These are phyloP conservation scores for Syncephalastrum monosporum DNA, from an alignment of 371 early-diverging fungal species.

Conservation along the genomic window DNA sequence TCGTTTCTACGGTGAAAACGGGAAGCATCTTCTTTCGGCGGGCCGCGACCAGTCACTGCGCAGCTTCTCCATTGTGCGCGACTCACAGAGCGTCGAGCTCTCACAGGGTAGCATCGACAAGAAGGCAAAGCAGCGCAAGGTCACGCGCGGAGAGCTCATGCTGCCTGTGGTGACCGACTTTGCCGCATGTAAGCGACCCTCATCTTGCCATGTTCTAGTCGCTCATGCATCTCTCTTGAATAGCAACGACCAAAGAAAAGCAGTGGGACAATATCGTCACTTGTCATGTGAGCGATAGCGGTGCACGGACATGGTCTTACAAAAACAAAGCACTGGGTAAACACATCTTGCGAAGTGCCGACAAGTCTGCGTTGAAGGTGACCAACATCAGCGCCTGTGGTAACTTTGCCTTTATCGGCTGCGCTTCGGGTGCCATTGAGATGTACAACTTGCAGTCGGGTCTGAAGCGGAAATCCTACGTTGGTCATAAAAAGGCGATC, in stretches of 20 bases:
- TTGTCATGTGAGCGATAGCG: constrained; percentile 72
- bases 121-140: constrained; percentile 60
- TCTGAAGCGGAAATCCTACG: constrained; percentile 64
- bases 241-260: constrained; percentile 61
- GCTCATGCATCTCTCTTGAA: not conserved
- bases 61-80: constrained; percentile 79
- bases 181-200: constrained; percentile 49
- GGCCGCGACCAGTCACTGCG: constrained; percentile 86
- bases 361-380: constrained; percentile 45
- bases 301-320: constrained; percentile 82
- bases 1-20: constrained; percentile 72
- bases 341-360: constrained; percentile 61
- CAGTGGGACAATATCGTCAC: constrained; percentile 93
- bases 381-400: constrained; percentile 87
- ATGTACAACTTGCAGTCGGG: constrained; percentile 97
- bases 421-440: constrained; percentile 74
- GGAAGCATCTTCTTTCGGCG: constrained; percentile 70
- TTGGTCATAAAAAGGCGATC: constrained; percentile 80
- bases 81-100: constrained; percentile 78
- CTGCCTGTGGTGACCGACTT: constrained; percentile 75
- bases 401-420: constrained; percentile 89
- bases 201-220: not conserved
- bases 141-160: constrained; percentile 66
- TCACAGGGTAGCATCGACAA: constrained; percentile 72
- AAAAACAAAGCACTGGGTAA: constrained; percentile 75